Percentiles rank a stretch among this genome's conserved stretches.
These are phyloP conservation scores for Scedosporium minutisporum DNA, from an alignment of 2,329 filamentous ascomycete genomes.

Conservation along the genomic window DNA sequence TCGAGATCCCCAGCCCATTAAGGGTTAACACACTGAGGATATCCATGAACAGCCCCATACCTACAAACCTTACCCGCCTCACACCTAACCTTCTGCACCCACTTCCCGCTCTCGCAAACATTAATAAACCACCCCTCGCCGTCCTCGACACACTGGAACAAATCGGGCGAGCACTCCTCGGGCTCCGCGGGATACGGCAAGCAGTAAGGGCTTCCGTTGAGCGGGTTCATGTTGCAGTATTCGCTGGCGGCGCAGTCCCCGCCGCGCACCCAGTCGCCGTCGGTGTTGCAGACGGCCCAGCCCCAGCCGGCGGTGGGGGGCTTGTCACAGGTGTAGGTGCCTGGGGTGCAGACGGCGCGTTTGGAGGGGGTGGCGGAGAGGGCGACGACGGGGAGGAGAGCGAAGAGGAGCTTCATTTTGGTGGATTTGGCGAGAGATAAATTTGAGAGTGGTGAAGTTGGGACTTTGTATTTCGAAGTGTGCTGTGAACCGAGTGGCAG, in stretches of 20 bases:
- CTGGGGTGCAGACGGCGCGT: conserved; percentile 1
- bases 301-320: neutral
- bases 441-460: neutral
- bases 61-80: conserved; percentile 4
- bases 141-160: conserved; percentile 6
- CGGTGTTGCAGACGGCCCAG: conserved; percentile 5
- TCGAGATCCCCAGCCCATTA: neutral
- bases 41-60: conserved; percentile 7
- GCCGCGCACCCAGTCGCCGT: conserved; percentile 1
- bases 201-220: conserved; percentile 9
- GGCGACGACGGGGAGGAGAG: conserved; percentile 1
- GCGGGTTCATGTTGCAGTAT: conserved; percentile 9
- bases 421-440: neutral
- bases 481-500: neutral
- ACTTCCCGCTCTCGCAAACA: conserved; percentile 4
- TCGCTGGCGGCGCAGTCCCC: conserved; percentile 5
- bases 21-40: conserved; percentile 7
- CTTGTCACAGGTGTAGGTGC: conserved; percentile 3
- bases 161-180: conserved; percentile 1
- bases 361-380: neutral
- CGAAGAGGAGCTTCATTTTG: conserved; percentile 3
- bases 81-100: conserved; percentile 1
- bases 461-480: neutral
- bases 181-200: neutral
- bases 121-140: conserved; percentile 7